phyloP scores from a whole-genome alignment of 2,329 filamentous ascomycete genomes.

The Fusarium papillatum region DNA sequence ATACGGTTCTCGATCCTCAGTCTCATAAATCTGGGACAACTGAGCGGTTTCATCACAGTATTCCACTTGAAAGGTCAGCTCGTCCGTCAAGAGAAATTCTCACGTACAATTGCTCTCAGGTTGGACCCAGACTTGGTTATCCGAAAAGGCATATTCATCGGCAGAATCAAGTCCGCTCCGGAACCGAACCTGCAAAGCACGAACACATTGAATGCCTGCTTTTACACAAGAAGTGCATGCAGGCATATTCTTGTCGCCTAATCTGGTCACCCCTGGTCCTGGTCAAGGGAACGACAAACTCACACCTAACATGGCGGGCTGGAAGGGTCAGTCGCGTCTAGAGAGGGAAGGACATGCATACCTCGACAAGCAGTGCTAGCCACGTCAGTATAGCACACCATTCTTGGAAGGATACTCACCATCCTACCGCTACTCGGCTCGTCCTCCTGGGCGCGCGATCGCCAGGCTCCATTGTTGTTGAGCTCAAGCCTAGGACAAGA shows the following conservation, averaged over 20 bases:
- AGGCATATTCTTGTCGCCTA: conserved; percentile 29
- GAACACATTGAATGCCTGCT: conserved; percentile 30
- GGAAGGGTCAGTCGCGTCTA: not conserved
- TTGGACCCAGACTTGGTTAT: not conserved
- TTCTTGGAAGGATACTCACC: not conserved
- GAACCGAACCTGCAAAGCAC: conserved; percentile 31
- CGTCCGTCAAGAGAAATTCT: not conserved
- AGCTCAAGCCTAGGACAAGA: not conserved
- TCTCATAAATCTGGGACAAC: not conserved
- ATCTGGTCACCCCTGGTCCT: not conserved
- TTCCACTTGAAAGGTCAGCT: not conserved
- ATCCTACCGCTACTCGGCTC: conserved; percentile 31
- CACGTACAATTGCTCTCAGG: not conserved
- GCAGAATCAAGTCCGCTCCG: conserved; percentile 26
- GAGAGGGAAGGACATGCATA: not conserved
- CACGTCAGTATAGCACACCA: not conserved
- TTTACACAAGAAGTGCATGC: conserved; percentile 27
- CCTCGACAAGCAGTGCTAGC: conserved; percentile 1
- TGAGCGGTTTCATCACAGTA: not conserved
- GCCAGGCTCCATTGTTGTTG: not conserved
- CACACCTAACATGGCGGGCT: not conserved
- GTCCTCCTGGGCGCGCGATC: conserved; percentile 7
- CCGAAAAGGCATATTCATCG: not conserved
- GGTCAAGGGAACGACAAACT: not conserved
- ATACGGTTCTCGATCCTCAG: not conserved